Percentiles rank a stretch among this genome's conserved stretches.
phyloP scores from a whole-genome alignment of 805 yeast species.

The Suhomyces kilbournensis region DNA sequence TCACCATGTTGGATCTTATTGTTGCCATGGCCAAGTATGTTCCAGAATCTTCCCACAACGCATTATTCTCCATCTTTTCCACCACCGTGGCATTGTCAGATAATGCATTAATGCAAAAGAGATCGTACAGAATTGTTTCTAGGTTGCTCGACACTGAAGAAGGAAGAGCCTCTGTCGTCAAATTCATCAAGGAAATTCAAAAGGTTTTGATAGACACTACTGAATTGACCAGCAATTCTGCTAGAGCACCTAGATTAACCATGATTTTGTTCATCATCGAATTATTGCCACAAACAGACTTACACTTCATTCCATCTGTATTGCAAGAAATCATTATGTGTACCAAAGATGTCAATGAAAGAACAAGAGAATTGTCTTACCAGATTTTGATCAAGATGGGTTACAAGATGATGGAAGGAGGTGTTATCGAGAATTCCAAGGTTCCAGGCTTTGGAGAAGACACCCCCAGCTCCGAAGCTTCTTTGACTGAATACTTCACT shows the following conservation, averaged over 20 bases:
- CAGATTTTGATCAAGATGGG: slow-evolving; percentile 78
- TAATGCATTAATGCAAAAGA: slow-evolving; percentile 77
- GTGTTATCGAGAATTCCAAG: slow-evolving; percentile 59
- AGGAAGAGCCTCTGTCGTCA: slow-evolving; percentile 54
- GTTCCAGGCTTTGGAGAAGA: slow-evolving; percentile 65
- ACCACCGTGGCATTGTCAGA: slow-evolving; percentile 52
- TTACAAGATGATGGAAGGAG: slow-evolving; percentile 66
- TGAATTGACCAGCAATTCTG: slow-evolving; percentile 60
- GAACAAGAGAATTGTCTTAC: slow-evolving; percentile 80
- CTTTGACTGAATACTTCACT: slow-evolving; percentile 79
- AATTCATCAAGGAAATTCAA: slow-evolving; percentile 58
- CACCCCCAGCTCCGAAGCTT: slow-evolving; percentile 64
- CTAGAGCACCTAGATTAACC: slow-evolving; percentile 75
- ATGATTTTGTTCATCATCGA: slow-evolving; percentile 63
- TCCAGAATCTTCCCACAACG: slow-evolving; percentile 65
- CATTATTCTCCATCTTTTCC: slow-evolving; percentile 75
- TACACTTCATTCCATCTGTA: slow-evolving; percentile 75
- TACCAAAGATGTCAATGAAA: slow-evolving; percentile 91
- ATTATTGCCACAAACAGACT: slow-evolving; percentile 58
- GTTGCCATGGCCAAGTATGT: slow-evolving; percentile 85
- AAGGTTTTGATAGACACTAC: slow-evolving; percentile 56
- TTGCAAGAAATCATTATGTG: slow-evolving; percentile 86
- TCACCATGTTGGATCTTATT: slow-evolving; percentile 88
- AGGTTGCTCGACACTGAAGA: slow-evolving; percentile 65
- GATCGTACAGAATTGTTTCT: slow-evolving; percentile 78